Evolutionary conservation across 495 filamentous ascomycete genomes (phyloP), one percentile per base, ranked within the genome.

Genomic region (Oleoguttula mirabilis): DNA sequence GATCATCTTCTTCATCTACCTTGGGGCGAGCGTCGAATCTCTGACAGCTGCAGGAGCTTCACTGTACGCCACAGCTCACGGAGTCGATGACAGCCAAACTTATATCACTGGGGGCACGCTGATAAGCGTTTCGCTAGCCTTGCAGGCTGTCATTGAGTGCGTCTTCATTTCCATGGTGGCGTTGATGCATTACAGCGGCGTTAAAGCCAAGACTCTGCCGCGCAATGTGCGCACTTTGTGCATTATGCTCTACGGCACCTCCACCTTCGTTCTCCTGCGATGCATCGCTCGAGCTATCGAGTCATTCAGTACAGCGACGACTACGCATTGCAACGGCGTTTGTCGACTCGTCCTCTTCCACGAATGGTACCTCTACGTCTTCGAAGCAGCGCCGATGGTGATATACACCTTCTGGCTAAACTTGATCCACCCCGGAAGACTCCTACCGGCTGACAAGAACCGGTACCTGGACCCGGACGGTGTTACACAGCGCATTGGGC

Each of bases 21-120:
- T 88, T 34, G 77, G 77, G 4, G 51, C 57, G 7, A 53, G 75
- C 0, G 70, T 86, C 45, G 84, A 85, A 58, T 58, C 60, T 12
- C 62, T 88, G 16, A 86, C 78, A 45, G 80, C 67, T 5, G 72
- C 75, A 43, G 84, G 82, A n/a, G 82, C 75, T 0, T 60, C 73
- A 17, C 63, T 69, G 30, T 59, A 72, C n/a, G 68, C 74, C 15
- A 81, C 78, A 51, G 39, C 48, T 0, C 38, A 19, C 5, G 82
- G 82, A 21, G 68, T 70, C 16, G 59, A 64, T 12, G 63, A 85
- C 15, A 61, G 84, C 36, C 79, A 81, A 52, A 69, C 75, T 4
- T 69, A 77, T 1, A 59, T 58, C 30, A 43, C 27, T 10, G 60
- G 59, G 3, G 59, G 51, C 1, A 52, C 51, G 0, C 55, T 68